Evolutionary conservation across 371 early-diverging fungal species (phyloP), one percentile per base, ranked within the genome.

Genomic region (Lichtheimia ornata): DNA sequence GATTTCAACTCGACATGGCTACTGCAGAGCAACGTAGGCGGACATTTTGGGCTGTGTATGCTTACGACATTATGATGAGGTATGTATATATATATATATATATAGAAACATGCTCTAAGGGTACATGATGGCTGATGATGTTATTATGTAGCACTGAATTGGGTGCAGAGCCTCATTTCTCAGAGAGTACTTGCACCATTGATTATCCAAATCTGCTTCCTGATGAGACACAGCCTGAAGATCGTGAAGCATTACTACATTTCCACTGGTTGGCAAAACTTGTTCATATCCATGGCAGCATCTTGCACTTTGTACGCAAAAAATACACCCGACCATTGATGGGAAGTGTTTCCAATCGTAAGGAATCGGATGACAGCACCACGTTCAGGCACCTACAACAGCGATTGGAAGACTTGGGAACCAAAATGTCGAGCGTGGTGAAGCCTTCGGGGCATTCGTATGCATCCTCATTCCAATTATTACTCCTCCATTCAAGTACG

Each of bases 201-300:
- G 72, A 72, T 24, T 68, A 58, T 17, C 72, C 69, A 5, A 35
- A 45, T 3, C 35, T 50, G 30, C 43, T 64, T 2, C 27, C 27
- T 9, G 70, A 66, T 17, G 70, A 70, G 43, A 51, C n/a, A 22
- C 45, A 56, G 24, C 51, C 56, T 7, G 64, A 62, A 20, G 58
- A 62, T 40, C 60, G 60, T 41, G 62, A 63, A 22, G 41, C 43
- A 1, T 30, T 67, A 18, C 47, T 65, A 9, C 40, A 72, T 61
- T 79, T 79, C 54, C 63, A 71, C 58, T 73, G 72, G 72, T 54
- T 72, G 52, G 63, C 66, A 28, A 73, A 70, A 62, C 61, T 71
- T 30, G 66, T 72, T 56, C 71, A 72, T 45, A 47, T 63, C 6
- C 75, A 73, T 30, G 73, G 66, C 5, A 50, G 56, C 60, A 67